Conservation (phyloP, 192 early-diverging fungal genomes). For the Umbelopsis ramanniana region DNA sequence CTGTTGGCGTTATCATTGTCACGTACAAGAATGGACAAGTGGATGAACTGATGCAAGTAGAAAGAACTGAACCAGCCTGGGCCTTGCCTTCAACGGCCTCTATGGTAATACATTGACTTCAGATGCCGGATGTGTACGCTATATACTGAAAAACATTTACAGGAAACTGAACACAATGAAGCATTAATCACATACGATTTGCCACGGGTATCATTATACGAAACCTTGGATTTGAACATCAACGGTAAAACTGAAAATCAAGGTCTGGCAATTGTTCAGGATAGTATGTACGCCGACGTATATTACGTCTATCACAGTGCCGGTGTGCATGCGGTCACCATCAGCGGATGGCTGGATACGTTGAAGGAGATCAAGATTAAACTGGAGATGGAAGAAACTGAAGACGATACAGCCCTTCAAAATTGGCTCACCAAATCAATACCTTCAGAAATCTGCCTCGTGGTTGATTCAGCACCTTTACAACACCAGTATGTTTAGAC, state of each 20-base stretch:
- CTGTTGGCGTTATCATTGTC: slow-evolving; percentile 57
- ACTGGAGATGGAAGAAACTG: slow-evolving; percentile 15
- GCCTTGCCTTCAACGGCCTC: neutral
- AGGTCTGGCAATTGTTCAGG: slow-evolving; percentile 46
- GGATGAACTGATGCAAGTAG: slow-evolving; percentile 65
- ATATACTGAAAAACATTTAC: neutral
- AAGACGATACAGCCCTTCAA: slow-evolving; percentile 16
- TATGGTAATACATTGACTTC: neutral
- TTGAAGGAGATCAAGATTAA: slow-evolving; percentile 38
- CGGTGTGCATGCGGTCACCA: slow-evolving; percentile 70
- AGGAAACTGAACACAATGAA: neutral
- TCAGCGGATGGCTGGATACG: slow-evolving; percentile 57
- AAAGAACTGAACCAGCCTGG: slow-evolving; percentile 43
- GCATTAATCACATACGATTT: neutral
- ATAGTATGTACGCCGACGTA: slow-evolving; percentile 62
- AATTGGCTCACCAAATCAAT: slow-evolving; percentile 35
- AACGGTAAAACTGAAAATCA: neutral
- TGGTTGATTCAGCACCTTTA: slow-evolving; percentile 27
- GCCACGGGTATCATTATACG: slow-evolving; percentile 7
- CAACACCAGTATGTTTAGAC: slow-evolving; percentile 13
- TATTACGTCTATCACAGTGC: slow-evolving; percentile 72
- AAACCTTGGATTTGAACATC: neutral
- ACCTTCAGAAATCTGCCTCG: slow-evolving; percentile 26
- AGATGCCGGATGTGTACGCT: neutral
- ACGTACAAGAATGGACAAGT: slow-evolving; percentile 63